Evolutionary conservation across 345 rosid genomes (phyloP).

Genomic region (Zanthoxylum bungeanum): DNA sequence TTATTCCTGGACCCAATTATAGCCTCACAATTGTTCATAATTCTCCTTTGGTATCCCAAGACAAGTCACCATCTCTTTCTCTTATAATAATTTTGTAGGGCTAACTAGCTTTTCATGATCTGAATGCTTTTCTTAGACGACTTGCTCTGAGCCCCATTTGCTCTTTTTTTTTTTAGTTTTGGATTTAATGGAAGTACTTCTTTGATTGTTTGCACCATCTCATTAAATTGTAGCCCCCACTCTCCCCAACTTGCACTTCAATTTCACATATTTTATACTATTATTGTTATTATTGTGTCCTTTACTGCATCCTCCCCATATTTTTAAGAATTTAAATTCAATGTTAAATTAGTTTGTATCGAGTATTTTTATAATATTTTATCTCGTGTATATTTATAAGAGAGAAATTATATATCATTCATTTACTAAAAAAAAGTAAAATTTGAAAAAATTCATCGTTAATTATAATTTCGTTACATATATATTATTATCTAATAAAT

Average conservation of each 20-base stretch:
- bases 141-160: slow-evolving; percentile 14
- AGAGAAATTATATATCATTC: too few relatives aligned
- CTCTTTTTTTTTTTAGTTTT: slow-evolving; percentile 11
- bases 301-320: too few relatives aligned
- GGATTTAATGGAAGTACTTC: too few relatives aligned
- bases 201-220: slow-evolving; percentile 34
- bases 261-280: background rate
- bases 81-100: slow-evolving; percentile 18
- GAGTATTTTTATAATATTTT: too few relatives aligned
- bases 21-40: slow-evolving; percentile 27
- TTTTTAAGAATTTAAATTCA: too few relatives aligned
- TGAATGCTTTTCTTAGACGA: background rate
- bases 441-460: too few relatives aligned
- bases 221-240: slow-evolving; percentile 17
- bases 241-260: background rate
- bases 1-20: slow-evolving; percentile 34
- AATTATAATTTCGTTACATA: too few relatives aligned
- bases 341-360: too few relatives aligned
- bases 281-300: background rate
- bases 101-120: too few relatives aligned
- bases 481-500: too few relatives aligned
- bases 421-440: too few relatives aligned
- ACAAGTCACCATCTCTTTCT: slow-evolving; percentile 23
- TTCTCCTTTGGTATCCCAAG: slow-evolving; percentile 33
- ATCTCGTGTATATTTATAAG: too few relatives aligned